Evolutionary conservation across 2,329 filamentous ascomycete genomes (phyloP), one percentile per base, ranked within the genome.

Genomic region (Huntiella abstrusa): DNA sequence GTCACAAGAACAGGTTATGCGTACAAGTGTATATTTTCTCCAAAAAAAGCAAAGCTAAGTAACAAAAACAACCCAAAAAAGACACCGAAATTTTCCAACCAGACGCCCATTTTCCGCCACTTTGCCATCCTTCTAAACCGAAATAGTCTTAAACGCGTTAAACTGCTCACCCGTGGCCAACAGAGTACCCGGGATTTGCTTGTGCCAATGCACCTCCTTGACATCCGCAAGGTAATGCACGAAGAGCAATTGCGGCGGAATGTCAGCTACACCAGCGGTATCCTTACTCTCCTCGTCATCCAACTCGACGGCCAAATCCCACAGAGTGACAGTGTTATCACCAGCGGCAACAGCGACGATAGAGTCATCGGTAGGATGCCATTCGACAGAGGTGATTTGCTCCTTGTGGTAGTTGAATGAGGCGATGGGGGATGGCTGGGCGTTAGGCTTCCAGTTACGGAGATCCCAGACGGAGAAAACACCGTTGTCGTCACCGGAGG

Each of bases 141-240:
- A 85, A 58, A 88, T 88, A 1, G 83, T 87, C 60, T 82, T 78
- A 64, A 87, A 83, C 42, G 86, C 77, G 57, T 80, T 83, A 63
- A 98, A 95, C 62, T 79, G 79, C 57, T 86, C 81, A 7, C 91
- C 91, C 1, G 91, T 98, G 2, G 85, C 86, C 64, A 96, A 79
- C 51, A 96, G 65, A 33, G 77, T 78, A 28, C 91, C 91, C 1
- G 85, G 83, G 59, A 96, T 94, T 66, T 98, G 91, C 33, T 82
- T 83, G 65, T 96, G 88, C 88, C 91, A 98, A 65, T 98, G 91
- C 34, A 87, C 66, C 64, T 98, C 91, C 73, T 95, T 96, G 48
- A 86, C 86, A 55, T 84, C 79, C 56, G 92, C 82, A 67, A 92
- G 85, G 60, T 93, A 95, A 64, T 98, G 91, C 57, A 95, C 86